These are phyloP conservation scores for Leucosporidium yakuticum DNA, from an alignment of 768 basidiomycete species.

Conservation along the genomic window DNA sequence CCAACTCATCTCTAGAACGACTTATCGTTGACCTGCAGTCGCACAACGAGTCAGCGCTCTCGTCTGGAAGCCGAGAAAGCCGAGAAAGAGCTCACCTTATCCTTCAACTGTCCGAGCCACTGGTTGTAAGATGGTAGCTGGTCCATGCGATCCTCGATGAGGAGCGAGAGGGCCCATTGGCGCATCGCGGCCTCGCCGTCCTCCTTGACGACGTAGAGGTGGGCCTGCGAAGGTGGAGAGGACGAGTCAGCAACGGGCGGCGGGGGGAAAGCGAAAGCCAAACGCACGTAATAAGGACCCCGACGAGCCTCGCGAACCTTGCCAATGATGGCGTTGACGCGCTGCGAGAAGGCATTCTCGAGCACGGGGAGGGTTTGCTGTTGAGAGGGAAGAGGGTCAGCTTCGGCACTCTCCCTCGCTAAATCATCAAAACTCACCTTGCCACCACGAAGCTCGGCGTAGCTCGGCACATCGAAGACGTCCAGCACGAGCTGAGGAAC, in stretches of 20 bases:
- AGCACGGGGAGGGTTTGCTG: constrained; percentile 82
- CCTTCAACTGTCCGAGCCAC: constrained; percentile 48
- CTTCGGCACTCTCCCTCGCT: not conserved
- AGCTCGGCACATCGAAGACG: constrained; percentile 82
- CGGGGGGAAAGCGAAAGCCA: not conserved
- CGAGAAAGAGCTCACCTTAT: constrained; percentile 10
- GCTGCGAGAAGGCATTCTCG: constrained; percentile 92
- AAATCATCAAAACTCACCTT: constrained; percentile 55
- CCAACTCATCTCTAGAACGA: constrained; percentile 13
- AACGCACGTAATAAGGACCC: constrained; percentile 63
- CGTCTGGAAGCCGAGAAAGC: not conserved
- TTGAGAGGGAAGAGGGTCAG: not conserved
- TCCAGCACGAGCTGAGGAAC: constrained; percentile 92
- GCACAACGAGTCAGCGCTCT: not conserved
- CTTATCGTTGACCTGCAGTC: constrained; percentile 28
- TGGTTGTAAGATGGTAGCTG: constrained; percentile 93
- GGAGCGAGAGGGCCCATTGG: constrained; percentile 86
- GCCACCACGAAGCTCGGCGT: constrained; percentile 83
- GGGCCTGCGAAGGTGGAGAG: constrained; percentile 51
- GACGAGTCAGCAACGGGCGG: not conserved
- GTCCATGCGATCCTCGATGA: constrained; percentile 94
- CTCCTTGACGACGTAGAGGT: constrained; percentile 94
- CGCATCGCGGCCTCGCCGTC: constrained; percentile 92
- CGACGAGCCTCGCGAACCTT: constrained; percentile 91
- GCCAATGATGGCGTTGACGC: constrained; percentile 85